Base-by-base conservation (phyloP, 306 rosid species). In the Neltuma alba region DNA sequence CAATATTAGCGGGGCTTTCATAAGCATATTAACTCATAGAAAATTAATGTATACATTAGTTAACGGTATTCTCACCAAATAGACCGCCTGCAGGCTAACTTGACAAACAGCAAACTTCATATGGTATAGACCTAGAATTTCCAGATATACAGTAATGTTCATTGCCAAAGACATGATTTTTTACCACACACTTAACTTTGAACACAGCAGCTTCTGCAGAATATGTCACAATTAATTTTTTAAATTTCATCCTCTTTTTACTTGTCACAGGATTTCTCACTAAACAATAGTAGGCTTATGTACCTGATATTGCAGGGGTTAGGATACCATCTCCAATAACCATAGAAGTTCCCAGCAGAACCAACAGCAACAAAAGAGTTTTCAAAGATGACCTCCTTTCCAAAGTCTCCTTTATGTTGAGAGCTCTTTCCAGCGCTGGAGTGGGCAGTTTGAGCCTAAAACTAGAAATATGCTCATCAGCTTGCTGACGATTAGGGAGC, bases 251-350 rank as follows among this genome's bases (percentile, higher is more conserved):
- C 50, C 21, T 42, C 9, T 69, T 42, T 41, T 13, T 30, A 9
- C 27, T 63, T 30, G 60, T 67, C 63, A 48, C 37, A 15, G 50
- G 72, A 45, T 42, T 82, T 44, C 55, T 37, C 34, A 54, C 18
- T 55, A 67, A 60, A 47, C 65, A 25, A 23, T 20, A 57, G 41
- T 33, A 67, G 54, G 67, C 60, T 61, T 73, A 80, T 34, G 83
- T 81, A 95, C 99, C 99, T 88, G 99, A 95, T 72, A 95, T 91
- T 57, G 98, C 98, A 14, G 99, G 97, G 76, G 99, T 95, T 62
- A 95, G 86, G 84, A 95, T 95, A 57, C 99, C 99, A 79, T 92
- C 99, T 80, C 98, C 99, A 84, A 95, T 95, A 83, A 93, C 78
- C 99, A 93, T 86, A 78, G 99, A 95, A 81, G 99, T 93, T 76